Conservation (phyloP, 352 stramenopile genomes). For the Phytophthora lateralis region DNA sequence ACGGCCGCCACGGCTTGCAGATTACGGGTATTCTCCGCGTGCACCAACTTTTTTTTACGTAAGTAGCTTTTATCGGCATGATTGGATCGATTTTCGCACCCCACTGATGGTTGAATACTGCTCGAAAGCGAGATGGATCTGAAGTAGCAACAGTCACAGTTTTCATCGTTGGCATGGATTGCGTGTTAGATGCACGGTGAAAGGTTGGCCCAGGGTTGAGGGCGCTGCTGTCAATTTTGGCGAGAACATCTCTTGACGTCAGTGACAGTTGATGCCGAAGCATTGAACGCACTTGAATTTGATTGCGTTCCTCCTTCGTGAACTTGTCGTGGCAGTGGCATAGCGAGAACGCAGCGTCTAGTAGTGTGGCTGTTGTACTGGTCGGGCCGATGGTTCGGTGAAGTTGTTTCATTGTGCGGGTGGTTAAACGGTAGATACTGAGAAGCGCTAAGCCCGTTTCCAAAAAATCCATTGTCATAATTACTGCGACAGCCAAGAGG, state of each 20-base stretch:
- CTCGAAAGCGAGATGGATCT: neutral
- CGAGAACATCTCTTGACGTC: neutral
- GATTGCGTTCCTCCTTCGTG: constrained; percentile 12
- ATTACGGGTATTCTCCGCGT: neutral
- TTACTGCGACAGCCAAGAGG: neutral
- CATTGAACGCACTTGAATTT: constrained; percentile 19
- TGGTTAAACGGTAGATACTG: constrained; percentile 9
- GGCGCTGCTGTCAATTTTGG: constrained; percentile 3
- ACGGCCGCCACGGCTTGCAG: neutral
- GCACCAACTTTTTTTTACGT: constrained; percentile 1
- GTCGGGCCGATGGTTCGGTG: neutral
- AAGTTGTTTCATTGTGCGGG: constrained; percentile 16
- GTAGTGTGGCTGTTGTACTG: neutral
- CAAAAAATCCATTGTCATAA: constrained; percentile 18
- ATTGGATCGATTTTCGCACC: constrained; percentile 8
- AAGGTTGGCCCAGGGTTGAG: neutral
- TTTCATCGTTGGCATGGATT: constrained; percentile 22
- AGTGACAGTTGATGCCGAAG: constrained; percentile 12
- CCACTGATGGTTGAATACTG: constrained; percentile 7
- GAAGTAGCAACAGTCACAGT: neutral
- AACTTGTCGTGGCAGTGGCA: constrained; percentile 21
- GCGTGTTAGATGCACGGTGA: constrained; percentile 12
- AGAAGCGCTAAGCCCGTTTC: constrained; percentile 5
- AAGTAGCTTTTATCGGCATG: neutral
- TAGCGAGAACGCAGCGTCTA: constrained; percentile 6